Percentiles rank a stretch among this genome's conserved stretches.
Evolutionary conservation across 192 early-diverging fungal species (phyloP).

Genomic region (Chytriomyces confervae): DNA sequence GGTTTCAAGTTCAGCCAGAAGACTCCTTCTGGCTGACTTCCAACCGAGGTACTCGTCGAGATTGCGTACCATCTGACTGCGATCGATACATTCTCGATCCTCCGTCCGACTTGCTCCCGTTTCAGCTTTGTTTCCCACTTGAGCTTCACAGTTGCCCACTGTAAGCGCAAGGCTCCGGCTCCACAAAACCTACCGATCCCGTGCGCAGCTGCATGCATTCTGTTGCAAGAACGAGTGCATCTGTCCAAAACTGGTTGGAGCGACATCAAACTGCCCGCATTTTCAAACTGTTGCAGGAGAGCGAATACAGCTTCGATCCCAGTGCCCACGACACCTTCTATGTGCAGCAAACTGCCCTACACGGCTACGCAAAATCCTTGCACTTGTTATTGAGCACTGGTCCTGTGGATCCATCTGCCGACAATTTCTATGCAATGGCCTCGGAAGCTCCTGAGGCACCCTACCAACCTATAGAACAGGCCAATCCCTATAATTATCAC

Average conservation of each 20-base stretch:
- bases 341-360: not conserved
- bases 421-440: constrained; percentile 11
- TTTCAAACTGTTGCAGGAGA: not conserved
- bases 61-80: not conserved
- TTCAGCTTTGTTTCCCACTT: not conserved
- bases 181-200: not conserved
- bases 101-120: not conserved
- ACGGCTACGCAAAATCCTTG: not conserved
- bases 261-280: not conserved
- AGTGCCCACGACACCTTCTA: not conserved
- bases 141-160: no score
- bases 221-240: not conserved
- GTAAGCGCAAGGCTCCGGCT: no score
- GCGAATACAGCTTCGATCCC: not conserved
- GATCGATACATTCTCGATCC: not conserved
- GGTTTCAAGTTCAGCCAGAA: not conserved
- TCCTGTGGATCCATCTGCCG: not conserved
- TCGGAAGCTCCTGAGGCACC: no score
- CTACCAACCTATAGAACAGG: no score
- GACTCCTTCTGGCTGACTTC: not conserved
- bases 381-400: not conserved
- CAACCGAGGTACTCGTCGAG: not conserved
- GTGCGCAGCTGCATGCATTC: not conserved
- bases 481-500: no score
- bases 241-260: not conserved